Base-by-base conservation (phyloP, 208 protist genomes). In the Leishmania martiniquensis region DNA sequence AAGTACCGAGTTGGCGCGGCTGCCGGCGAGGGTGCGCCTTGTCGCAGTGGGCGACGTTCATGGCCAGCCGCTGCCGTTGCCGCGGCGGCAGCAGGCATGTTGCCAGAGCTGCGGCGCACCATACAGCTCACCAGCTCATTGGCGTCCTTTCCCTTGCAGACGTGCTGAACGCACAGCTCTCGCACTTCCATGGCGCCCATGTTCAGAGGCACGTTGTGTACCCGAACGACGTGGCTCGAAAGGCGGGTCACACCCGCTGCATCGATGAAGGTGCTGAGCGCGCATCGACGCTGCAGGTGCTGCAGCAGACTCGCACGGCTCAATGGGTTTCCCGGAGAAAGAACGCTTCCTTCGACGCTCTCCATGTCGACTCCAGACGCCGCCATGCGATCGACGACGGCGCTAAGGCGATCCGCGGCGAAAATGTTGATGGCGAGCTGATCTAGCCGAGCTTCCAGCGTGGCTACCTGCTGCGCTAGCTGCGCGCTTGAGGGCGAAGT, bases 201-300 rank as follows among this genome's bases (percentile, higher is more conserved):
- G 77, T 88, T 93, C 55, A 84, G 76, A 32, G 91, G 91, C 5
- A 95, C 70, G 70, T 90, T 86, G 75, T 86, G 88, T 54, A 95
- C 59, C 9, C 85, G 57, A 34, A 95, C 81, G 32, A 72, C 73
- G 74, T 93, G 83, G 65, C 91, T 87, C 29, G 80, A 66, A 13
- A 90, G 76, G 25, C 87, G 85, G 29, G 83, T 86, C 4, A 72
- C 79, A 17, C 91, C 91, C 10, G 82, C 62, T 32, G 77, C 84
- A 57, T 95, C 91, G 39, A 80, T 86, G 78, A 89, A 93, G 45
- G 76, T 52, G 51, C 45, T 29, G 60, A 79, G 60, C 17, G 47
- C 75, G 77, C 80, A 71, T 6, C 45, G 73, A 45, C 66, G 57
- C 32, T 75, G 77, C 73, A 77, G 76, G 62, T 62, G 44, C 37